These are phyloP conservation scores for Penicillium sp. DNA, from an alignment of 2,329 filamentous ascomycete genomes.

Conservation along the genomic window DNA sequence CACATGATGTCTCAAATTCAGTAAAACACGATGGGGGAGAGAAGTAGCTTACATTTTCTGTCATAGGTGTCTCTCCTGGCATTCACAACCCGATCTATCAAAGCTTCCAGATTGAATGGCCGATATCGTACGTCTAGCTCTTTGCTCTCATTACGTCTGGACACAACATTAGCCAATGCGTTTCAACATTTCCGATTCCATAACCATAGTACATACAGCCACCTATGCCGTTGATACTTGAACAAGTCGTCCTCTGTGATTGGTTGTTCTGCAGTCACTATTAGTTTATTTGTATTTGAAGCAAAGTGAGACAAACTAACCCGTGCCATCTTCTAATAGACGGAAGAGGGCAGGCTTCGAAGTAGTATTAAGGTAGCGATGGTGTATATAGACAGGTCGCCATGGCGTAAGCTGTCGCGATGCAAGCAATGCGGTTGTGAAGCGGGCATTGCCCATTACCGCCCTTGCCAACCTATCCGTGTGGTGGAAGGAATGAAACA, in stretches of 20 bases:
- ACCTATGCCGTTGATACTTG: constrained; percentile 24
- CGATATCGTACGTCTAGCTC: constrained; percentile 25
- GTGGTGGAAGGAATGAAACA: neutral
- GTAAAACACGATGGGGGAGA: neutral
- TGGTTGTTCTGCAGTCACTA: constrained; percentile 12
- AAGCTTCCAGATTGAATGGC: constrained; percentile 23
- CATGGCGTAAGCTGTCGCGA: neutral
- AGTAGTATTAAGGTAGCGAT: neutral
- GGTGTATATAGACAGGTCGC: neutral
- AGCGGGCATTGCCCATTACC: constrained; percentile 1
- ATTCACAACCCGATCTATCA: constrained; percentile 18
- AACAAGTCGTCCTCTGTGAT: constrained; percentile 23
- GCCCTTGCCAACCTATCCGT: neutral
- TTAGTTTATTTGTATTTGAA: neutral
- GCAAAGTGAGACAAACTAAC: neutral
- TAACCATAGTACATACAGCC: constrained; percentile 21
- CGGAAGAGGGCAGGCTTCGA: constrained; percentile 8
- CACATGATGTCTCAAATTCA: neutral
- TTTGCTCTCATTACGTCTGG: constrained; percentile 22
- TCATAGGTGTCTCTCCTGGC: neutral
- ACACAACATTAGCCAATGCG: constrained; percentile 11
- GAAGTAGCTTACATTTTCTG: constrained; percentile 3
- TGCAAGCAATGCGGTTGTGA: neutral
- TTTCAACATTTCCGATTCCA: neutral
- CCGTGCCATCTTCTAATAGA: constrained; percentile 12